Conservation (phyloP, 176 grass and related monocot species). For the Olyra latifolia region DNA sequence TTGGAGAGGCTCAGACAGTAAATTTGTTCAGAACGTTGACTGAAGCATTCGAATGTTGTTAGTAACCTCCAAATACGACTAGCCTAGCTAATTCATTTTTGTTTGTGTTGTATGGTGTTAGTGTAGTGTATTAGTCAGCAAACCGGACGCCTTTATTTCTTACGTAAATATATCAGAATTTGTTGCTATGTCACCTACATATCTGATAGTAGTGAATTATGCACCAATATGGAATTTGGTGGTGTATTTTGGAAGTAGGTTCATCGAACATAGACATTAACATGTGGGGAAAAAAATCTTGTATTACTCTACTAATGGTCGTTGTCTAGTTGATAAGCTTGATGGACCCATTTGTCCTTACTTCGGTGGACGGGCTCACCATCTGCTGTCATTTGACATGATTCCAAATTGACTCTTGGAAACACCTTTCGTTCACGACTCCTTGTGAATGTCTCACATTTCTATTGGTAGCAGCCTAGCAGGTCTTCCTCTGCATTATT, state of each 20-base stretch:
- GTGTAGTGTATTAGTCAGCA: background rate
- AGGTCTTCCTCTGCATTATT: constrained; percentile 7
- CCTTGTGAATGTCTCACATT: background rate
- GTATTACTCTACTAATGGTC: background rate
- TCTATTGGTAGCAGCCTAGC: constrained; percentile 23
- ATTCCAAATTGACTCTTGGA: constrained; percentile 7
- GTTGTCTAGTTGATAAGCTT: constrained; percentile 24
- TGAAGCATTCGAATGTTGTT: background rate
- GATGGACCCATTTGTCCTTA: background rate
- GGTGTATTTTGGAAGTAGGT: constrained; percentile 3
- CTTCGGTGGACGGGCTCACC: background rate
- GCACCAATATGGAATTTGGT: background rate
- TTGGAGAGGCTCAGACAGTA: background rate
- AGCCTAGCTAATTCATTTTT: background rate
- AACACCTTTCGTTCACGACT: constrained; percentile 15
- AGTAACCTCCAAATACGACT: background rate
- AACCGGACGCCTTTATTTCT: background rate
- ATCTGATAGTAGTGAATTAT: background rate
- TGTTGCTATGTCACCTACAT: background rate
- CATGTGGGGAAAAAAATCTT: background rate
- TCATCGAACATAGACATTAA: constrained; percentile 37
- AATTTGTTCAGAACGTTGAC: background rate
- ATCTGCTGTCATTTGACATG: constrained; percentile 2
- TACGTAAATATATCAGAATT: background rate
- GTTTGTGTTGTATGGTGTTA: background rate